Evolutionary conservation across 768 basidiomycete genomes (phyloP).

Genomic region (Daedaleopsis nitida): DNA sequence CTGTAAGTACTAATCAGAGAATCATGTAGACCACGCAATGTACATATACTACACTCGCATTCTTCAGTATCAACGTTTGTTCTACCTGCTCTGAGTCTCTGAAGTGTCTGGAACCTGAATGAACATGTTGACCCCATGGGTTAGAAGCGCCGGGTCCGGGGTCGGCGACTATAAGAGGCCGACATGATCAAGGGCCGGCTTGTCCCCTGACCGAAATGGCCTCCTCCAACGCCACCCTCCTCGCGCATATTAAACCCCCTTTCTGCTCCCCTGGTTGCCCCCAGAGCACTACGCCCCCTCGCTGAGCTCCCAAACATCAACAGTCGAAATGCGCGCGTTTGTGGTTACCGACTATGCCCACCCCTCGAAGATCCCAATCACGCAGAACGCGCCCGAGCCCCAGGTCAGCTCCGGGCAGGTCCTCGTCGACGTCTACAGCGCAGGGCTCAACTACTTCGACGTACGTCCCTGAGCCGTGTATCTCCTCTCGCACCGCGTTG

Average conservation of each 20-base stretch:
- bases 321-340: conserved; percentile 72
- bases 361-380: conserved; percentile 43
- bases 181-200: background rate
- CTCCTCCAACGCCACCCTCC: background rate
- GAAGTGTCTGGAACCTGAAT: background rate
- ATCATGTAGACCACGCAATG: conserved; percentile 18
- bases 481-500: background rate
- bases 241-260: background rate
- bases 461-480: conserved; percentile 23
- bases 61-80: background rate
- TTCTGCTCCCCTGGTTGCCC: background rate
- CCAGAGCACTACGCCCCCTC: background rate
- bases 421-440: conserved; percentile 54
- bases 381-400: conserved; percentile 43
- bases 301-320: background rate
- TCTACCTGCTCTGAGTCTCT: background rate
- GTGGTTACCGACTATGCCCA: conserved; percentile 65
- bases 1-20: conserved; percentile 4
- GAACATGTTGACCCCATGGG: background rate
- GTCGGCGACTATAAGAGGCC: background rate
- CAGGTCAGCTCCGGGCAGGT: conserved; percentile 40
- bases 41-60: conserved; percentile 22
- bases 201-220: background rate
- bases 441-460: conserved; percentile 54
- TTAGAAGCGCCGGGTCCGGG: background rate